These are phyloP conservation scores for Globisporangium recalcitrans DNA, from an alignment of 352 stramenopile species.

Conservation along the genomic window DNA sequence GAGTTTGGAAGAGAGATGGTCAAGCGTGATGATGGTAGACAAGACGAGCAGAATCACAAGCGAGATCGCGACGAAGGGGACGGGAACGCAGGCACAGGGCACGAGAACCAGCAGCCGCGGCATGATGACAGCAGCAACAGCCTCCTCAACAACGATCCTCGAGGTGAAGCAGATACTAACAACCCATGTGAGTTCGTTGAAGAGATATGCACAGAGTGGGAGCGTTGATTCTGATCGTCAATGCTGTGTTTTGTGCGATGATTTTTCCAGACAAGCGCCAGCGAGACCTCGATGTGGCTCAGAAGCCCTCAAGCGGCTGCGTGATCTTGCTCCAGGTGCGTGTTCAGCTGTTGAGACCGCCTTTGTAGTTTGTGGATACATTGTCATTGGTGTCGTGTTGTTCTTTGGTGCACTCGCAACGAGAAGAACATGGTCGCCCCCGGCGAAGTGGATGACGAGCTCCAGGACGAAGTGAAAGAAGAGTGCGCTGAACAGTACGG, in stretches of 20 bases:
- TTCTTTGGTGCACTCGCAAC: not conserved
- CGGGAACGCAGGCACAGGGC: not conserved
- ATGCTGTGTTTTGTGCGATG: not conserved
- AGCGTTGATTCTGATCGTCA: not conserved
- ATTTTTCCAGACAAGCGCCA: constrained; percentile 12
- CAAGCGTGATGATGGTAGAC: not conserved
- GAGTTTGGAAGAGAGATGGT: constrained; percentile 30
- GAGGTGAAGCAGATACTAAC: not conserved
- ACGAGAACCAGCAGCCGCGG: not conserved
- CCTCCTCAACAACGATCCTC: not conserved
- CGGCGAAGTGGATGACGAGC: constrained; percentile 84
- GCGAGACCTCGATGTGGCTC: not conserved
- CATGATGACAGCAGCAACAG: not conserved
- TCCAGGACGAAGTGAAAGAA: constrained; percentile 85
- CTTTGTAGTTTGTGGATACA: too few relatives aligned
- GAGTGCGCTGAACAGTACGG: constrained; percentile 85
- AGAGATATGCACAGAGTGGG: not conserved
- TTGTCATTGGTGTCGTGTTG: not conserved
- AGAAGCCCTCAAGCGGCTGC: not conserved
- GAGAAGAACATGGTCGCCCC: constrained; percentile 88
- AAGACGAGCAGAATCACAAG: not conserved
- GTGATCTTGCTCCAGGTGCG: constrained; percentile 35
- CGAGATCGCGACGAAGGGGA: not conserved
- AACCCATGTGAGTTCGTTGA: not conserved
- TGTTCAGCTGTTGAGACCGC: too few relatives aligned